Conservation (phyloP, 352 stramenopile genomes). For the Phytophthora idaei region DNA sequence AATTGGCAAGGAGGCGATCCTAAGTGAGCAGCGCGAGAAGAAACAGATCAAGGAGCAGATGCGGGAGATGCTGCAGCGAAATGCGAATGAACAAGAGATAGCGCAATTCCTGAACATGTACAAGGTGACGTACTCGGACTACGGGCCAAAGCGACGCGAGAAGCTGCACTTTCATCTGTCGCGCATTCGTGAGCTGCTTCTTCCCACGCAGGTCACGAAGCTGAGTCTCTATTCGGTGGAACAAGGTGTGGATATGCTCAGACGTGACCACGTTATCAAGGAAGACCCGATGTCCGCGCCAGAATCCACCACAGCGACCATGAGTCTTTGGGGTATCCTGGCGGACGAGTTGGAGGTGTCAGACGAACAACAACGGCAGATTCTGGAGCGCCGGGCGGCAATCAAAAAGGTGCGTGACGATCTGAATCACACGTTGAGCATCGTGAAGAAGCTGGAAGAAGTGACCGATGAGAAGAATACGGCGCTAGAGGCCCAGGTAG, state of each 20-base stretch:
- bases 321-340: constrained; percentile 77
- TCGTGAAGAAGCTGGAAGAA: constrained; percentile 70
- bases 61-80: constrained; percentile 72
- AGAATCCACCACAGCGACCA: constrained; percentile 55
- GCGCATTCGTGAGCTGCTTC: constrained; percentile 70
- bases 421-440: constrained; percentile 72
- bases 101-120: constrained; percentile 85
- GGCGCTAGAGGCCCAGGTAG: constrained; percentile 71
- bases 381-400: constrained; percentile 59
- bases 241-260: constrained; percentile 66
- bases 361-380: constrained; percentile 67
- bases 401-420: constrained; percentile 75
- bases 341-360: constrained; percentile 74
- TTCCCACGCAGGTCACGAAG: constrained; percentile 83
- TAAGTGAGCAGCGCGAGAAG: constrained; percentile 79
- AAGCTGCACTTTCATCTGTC: constrained; percentile 78
- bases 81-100: constrained; percentile 74
- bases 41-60: constrained; percentile 84
- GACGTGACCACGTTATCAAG: constrained; percentile 63
- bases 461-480: constrained; percentile 84
- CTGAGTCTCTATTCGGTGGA: constrained; percentile 80
- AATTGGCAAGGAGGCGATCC: constrained; percentile 79
- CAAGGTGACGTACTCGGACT: constrained; percentile 84
- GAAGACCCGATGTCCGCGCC: constrained; percentile 57
- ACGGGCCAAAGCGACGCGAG: constrained; percentile 71